Evolutionary conservation across 192 early-diverging fungal genomes (phyloP).

Genomic region (Thamnidium elegans): DNA sequence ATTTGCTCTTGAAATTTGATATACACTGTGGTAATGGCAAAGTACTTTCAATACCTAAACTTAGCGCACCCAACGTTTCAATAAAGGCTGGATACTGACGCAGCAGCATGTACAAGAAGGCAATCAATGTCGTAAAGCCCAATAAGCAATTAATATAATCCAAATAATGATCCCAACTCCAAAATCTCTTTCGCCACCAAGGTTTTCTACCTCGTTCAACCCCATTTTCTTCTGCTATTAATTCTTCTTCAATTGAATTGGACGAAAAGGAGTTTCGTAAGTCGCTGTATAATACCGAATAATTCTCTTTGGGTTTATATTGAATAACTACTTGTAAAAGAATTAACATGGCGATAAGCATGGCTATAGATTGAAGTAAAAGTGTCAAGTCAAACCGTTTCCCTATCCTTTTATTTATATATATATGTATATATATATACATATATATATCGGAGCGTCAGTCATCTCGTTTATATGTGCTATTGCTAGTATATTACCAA

Average conservation of each 20-base stretch:
- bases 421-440: neutral
- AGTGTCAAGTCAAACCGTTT: conserved; percentile 52
- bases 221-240: conserved; percentile 7
- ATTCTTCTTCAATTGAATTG: conserved; percentile 3
- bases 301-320: conserved; percentile 33
- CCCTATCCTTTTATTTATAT: conserved; percentile 27
- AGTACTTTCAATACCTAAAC: conserved; percentile 55
- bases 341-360: conserved; percentile 52
- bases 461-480: neutral
- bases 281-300: conserved; percentile 24
- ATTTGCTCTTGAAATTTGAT: conserved; percentile 42
- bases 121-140: conserved; percentile 19
- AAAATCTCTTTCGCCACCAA: conserved; percentile 28
- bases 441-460: neutral
- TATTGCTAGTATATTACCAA: conserved; percentile 26
- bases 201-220: neutral
- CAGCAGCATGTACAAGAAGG: conserved; percentile 29
- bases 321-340: conserved; percentile 46
- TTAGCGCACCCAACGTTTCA: conserved; percentile 38
- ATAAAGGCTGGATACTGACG: conserved; percentile 27
- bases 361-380: conserved; percentile 52
- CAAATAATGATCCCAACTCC: conserved; percentile 40
- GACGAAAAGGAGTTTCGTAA: neutral
- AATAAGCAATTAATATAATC: conserved; percentile 39
- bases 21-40: conserved; percentile 57